Percentiles rank a stretch among this genome's conserved stretches.
Evolutionary conservation across 2,329 filamentous ascomycete genomes (phyloP).

Genomic region (Boeremia exigua): DNA sequence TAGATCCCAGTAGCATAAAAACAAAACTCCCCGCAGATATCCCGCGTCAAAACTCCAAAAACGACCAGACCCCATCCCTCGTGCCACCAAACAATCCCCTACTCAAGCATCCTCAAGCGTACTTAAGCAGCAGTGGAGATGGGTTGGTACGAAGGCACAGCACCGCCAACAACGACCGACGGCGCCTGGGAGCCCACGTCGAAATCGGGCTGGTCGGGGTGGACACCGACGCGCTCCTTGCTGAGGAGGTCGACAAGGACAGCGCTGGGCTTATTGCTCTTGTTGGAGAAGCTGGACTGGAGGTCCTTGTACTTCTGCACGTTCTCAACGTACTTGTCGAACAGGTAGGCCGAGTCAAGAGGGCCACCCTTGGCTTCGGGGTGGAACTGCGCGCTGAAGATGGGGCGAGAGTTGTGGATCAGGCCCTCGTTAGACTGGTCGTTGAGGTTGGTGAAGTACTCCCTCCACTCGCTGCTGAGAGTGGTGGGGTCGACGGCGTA

Average conservation of each 20-base stretch:
- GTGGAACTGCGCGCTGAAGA: conserved; percentile 99
- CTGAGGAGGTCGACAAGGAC: conserved; percentile 88
- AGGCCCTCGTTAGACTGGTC: conserved; percentile 97
- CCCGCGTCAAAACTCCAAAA: background rate
- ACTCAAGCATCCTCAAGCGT: too few relatives aligned
- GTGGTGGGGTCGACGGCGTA: conserved; percentile 91
- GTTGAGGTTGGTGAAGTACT: conserved; percentile 98
- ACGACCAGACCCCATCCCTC: background rate
- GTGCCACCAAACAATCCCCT: background rate
- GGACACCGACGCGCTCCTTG: conserved; percentile 92
- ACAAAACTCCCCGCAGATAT: background rate
- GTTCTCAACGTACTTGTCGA: conserved; percentile 93
- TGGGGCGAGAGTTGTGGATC: conserved; percentile 94
- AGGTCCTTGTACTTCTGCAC: conserved; percentile 88
- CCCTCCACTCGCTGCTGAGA: conserved; percentile 86
- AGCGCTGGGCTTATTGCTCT: conserved; percentile 86
- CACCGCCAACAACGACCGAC: conserved; percentile 35
- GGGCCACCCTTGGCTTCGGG: conserved; percentile 97
- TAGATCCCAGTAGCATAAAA: background rate
- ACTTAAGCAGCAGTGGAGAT: conserved; percentile 41
- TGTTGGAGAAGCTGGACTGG: conserved; percentile 73
- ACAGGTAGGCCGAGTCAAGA: conserved; percentile 93
- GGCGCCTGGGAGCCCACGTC: conserved; percentile 36
- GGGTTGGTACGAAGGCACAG: conserved; percentile 41
- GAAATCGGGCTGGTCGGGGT: conserved; percentile 48